Conservation (phyloP, 139 green algal species). For the Chlamydomonas schloesseri region DNA sequence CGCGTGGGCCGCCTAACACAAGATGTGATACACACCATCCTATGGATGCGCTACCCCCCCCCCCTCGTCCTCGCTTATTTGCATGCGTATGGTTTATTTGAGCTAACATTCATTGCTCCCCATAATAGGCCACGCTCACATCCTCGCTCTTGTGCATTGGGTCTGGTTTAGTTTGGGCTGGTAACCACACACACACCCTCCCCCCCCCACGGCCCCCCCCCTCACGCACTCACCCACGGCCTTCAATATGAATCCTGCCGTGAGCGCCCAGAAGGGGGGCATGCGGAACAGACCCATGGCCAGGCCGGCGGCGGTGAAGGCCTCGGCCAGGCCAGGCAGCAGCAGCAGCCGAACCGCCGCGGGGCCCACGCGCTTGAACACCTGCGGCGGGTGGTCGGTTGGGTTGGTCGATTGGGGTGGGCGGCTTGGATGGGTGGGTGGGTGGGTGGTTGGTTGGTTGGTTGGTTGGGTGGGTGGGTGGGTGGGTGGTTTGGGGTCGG, state of each 20-base stretch:
- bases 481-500: no score
- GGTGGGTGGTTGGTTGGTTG: not conserved
- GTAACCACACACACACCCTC: no score
- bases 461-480: not conserved
- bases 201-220: not conserved
- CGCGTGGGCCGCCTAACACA: no score
- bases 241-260: constrained; percentile 90
- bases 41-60: no score
- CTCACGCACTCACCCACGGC: constrained; percentile 70
- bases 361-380: constrained; percentile 60
- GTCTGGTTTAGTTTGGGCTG: no score
- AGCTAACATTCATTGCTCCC: no score
- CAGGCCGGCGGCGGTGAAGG: constrained; percentile 73
- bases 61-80: no score
- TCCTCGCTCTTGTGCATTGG: no score
- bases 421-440: not conserved
- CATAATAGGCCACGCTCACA: no score
- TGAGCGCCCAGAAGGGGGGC: constrained; percentile 70
- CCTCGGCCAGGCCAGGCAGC: constrained; percentile 78
- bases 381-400: not conserved
- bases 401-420: not conserved
- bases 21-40: no score
- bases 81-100: no score
- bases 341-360: constrained; percentile 59
- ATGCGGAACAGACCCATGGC: constrained; percentile 70